A percentile compares a stretch with the other conserved stretches of the same genome.
phyloP scores from a whole-genome alignment of 2,329 filamentous ascomycete species.

The Juglanconis sp. region DNA sequence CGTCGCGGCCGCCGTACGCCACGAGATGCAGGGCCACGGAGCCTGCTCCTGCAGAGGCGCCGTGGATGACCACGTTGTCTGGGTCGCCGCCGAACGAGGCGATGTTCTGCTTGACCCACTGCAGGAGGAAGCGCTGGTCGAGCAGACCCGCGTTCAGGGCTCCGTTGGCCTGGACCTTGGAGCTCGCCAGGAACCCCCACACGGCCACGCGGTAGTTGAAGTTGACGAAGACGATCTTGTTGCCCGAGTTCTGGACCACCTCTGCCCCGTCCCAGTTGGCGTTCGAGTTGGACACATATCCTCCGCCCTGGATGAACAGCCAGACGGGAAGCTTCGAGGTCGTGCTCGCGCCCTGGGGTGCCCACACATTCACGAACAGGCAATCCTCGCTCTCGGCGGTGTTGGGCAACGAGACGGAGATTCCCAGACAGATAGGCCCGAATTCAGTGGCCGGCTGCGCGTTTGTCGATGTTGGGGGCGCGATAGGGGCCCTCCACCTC shows the following conservation, averaged over 20 bases:
- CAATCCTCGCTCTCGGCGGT: conserved; percentile 34
- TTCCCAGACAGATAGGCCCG: conserved; percentile 42
- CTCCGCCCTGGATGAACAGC: conserved; percentile 50
- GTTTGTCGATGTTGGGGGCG: conserved; percentile 33
- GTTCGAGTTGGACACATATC: conserved; percentile 47
- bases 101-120: conserved; percentile 62
- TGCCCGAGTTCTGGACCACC: conserved; percentile 41
- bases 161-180: conserved; percentile 51
- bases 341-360: conserved; percentile 35
- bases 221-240: conserved; percentile 53
- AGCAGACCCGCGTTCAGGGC: conserved; percentile 61
- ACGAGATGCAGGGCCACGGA: conserved; percentile 52
- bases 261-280: conserved; percentile 49
- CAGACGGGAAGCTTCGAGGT: conserved; percentile 48
- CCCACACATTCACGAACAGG: conserved; percentile 44
- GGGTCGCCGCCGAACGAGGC: conserved; percentile 56
- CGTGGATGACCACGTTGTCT: conserved; percentile 56
- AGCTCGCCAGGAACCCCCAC: conserved; percentile 60
- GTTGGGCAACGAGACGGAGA: conserved; percentile 29
- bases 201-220: conserved; percentile 64
- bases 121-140: conserved; percentile 58
- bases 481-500: conserved; percentile 47
- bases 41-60: conserved; percentile 59
- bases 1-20: conserved; percentile 43
- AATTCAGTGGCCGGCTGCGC: conserved; percentile 40